phyloP scores from a whole-genome alignment of 306 rosid species.

The Urtica urens region DNA sequence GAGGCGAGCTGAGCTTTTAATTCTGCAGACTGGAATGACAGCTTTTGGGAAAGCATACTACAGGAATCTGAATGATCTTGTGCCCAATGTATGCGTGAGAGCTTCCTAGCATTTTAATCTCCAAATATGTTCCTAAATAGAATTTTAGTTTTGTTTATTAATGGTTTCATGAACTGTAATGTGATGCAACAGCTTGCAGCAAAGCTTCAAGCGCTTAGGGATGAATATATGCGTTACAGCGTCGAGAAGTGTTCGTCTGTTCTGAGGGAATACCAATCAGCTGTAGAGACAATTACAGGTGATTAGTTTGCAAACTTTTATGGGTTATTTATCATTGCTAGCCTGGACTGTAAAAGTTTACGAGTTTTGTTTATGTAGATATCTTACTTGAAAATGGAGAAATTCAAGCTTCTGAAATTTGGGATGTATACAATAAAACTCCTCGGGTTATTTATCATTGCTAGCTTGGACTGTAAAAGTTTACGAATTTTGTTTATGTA shows the following conservation, averaged over 20 bases:
- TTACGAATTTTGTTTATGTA: conserved; percentile 41
- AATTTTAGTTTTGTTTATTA: background rate
- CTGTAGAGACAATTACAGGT: conserved; percentile 96
- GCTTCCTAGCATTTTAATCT: background rate
- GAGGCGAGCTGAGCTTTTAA: conserved; percentile 66
- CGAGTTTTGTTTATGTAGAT: conserved; percentile 55
- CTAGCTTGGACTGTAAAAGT: too few species aligned
- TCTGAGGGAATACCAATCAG: conserved; percentile 60
- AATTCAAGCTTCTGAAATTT: conserved; percentile 70
- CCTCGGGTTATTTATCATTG: too few species aligned
- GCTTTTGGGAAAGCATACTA: conserved; percentile 92
- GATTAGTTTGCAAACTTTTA: conserved; percentile 13
- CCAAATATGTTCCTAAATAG: background rate
- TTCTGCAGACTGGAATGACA: conserved; percentile 96
- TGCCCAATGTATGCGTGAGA: conserved; percentile 64
- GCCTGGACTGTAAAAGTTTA: too few species aligned
- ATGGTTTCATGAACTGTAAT: background rate
- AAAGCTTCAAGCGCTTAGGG: conserved; percentile 86
- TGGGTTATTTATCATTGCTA: too few species aligned
- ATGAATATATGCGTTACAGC: conserved; percentile 89
- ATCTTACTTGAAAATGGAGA: conserved; percentile 71
- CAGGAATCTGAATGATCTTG: conserved; percentile 69
- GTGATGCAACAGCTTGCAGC: conserved; percentile 62
- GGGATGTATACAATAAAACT: conserved; percentile 59
- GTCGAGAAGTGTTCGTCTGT: conserved; percentile 64